phyloP scores from a whole-genome alignment of 139 green algal species.

The Coccomyxa sp. region DNA sequence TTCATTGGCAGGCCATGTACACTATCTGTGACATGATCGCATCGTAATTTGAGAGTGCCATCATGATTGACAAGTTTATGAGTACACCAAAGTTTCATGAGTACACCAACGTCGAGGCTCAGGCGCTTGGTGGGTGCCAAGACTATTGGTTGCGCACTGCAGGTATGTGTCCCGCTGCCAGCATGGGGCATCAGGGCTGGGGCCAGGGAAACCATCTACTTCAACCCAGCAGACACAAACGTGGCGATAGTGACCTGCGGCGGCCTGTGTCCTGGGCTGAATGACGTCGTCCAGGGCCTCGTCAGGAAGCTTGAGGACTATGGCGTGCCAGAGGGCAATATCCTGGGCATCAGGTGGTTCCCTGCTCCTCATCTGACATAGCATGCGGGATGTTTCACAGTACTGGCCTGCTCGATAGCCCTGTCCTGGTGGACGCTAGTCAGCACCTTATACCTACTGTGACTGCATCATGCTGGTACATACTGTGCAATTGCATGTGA shows the following conservation, averaged over 20 bases:
- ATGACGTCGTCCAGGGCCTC: slow-evolving; percentile 91
- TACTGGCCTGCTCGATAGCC: too few species aligned
- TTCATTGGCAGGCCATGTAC: too few species aligned
- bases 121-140: not conserved
- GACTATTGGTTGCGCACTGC: not conserved
- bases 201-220: slow-evolving; percentile 80
- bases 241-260: slow-evolving; percentile 91
- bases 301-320: slow-evolving; percentile 87
- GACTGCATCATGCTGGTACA: too few species aligned
- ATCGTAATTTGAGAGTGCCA: slow-evolving; percentile 19
- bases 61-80: slow-evolving; percentile 8
- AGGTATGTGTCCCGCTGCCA: slow-evolving; percentile 76
- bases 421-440: too few species aligned
- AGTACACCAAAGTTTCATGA: not conserved
- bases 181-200: slow-evolving; percentile 79
- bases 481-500: too few species aligned
- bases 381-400: too few species aligned
- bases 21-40: not conserved
- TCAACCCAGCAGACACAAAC: slow-evolving; percentile 69
- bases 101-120: too few species aligned
- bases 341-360: slow-evolving; percentile 82
- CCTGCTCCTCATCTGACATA: too few species aligned
- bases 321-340: slow-evolving; percentile 82
- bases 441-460: too few species aligned
- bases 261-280: slow-evolving; percentile 95